These are phyloP conservation scores for Candida tunisiensis DNA, from an alignment of 1,139 yeast species.

Conservation along the genomic window DNA sequence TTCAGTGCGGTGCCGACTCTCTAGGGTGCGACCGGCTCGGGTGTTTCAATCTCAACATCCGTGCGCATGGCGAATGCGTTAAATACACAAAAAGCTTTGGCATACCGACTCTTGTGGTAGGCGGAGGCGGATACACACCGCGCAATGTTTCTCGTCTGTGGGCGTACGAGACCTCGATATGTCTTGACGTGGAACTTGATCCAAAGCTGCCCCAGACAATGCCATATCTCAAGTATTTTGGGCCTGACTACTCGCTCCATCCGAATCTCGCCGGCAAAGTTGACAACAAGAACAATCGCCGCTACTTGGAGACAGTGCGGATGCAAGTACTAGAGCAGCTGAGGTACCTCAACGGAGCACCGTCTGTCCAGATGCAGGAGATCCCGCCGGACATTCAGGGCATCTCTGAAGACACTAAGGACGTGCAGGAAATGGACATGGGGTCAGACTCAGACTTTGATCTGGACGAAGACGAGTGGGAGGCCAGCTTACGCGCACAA, in stretches of 20 bases:
- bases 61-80: slow-evolving; percentile 93
- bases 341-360: slow-evolving; percentile 75
- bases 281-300: slow-evolving; percentile 76
- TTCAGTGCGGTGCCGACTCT: slow-evolving; percentile 97
- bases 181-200: slow-evolving; percentile 64
- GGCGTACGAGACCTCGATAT: slow-evolving; percentile 86
- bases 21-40: slow-evolving; percentile 88
- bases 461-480: slow-evolving; percentile 28
- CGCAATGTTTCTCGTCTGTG: slow-evolving; percentile 87
- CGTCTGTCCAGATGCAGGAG: slow-evolving; percentile 84
- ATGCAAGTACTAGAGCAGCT: slow-evolving; percentile 69
- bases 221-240: slow-evolving; percentile 80
- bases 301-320: slow-evolving; percentile 66
- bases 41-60: slow-evolving; percentile 77
- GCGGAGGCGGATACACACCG: slow-evolving; percentile 98
- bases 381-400: slow-evolving; percentile 76
- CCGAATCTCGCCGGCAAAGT: slow-evolving; percentile 80
- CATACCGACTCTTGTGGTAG: slow-evolving; percentile 76
- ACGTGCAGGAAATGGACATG: slow-evolving; percentile 30
- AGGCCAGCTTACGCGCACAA: slow-evolving; percentile 2
- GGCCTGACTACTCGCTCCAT: slow-evolving; percentile 81
- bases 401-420: slow-evolving; percentile 44
- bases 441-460: slow-evolving; percentile 36
- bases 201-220: slow-evolving; percentile 59
- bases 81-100: slow-evolving; percentile 73